Evolutionary conservation across 805 yeast genomes (phyloP).

Genomic region (Metschnikowia arizonensis): DNA sequence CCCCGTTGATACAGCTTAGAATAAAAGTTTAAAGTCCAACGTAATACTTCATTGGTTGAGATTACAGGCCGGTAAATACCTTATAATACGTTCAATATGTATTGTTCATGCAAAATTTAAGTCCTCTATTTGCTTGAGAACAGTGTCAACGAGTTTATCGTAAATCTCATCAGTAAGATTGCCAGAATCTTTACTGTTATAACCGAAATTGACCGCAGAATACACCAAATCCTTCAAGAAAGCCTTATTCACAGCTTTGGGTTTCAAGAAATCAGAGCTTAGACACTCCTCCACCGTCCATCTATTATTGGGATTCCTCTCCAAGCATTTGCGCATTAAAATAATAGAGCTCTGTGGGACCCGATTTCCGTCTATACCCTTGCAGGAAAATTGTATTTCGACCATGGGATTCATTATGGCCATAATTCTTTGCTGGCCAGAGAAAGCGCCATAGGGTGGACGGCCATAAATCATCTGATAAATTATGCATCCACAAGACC

Average conservation of each 20-base stretch:
- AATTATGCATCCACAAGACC: conserved; percentile 97
- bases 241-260: conserved; percentile 64
- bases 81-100: neutral
- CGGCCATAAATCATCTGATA: conserved; percentile 93
- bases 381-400: conserved; percentile 59
- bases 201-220: conserved; percentile 74
- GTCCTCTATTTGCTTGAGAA: conserved; percentile 50
- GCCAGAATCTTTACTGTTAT: conserved; percentile 35
- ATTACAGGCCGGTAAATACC: neutral
- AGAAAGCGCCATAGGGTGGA: conserved; percentile 81
- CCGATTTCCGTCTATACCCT: conserved; percentile 54
- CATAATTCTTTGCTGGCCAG: conserved; percentile 70
- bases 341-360: conserved; percentile 70
- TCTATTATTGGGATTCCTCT: conserved; percentile 65
- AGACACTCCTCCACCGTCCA: conserved; percentile 62
- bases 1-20: conserved; percentile 55
- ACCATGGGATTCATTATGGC: conserved; percentile 87
- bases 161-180: conserved; percentile 37
- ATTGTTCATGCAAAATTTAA: conserved; percentile 28
- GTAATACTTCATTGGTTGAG: neutral
- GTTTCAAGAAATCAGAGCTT: conserved; percentile 62
- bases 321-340: conserved; percentile 66
- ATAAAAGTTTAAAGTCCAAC: neutral
- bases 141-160: conserved; percentile 45
- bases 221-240: conserved; percentile 68